Percentiles rank a stretch among this genome's conserved stretches.
Conservation (phyloP, 2,329 filamentous ascomycete genomes). For the Ascosphaera acerosa region DNA sequence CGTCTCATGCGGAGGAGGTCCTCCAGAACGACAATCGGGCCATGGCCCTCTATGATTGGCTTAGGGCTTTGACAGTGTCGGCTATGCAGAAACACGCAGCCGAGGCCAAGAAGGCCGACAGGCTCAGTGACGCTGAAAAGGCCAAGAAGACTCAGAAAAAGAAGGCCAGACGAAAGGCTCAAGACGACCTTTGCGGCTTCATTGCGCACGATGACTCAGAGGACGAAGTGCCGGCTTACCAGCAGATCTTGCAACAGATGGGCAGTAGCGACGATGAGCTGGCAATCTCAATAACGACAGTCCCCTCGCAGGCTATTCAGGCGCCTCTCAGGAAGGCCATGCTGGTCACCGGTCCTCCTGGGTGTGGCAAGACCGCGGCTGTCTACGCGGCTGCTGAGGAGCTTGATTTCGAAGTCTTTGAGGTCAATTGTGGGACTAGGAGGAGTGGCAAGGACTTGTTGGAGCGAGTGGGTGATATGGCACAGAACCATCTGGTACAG, state of each 20-base stretch:
- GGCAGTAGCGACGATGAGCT: slow-evolving; percentile 18
- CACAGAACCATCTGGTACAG: slow-evolving; percentile 72
- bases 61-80: slow-evolving; percentile 48
- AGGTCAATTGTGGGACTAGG: slow-evolving; percentile 66
- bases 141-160: slow-evolving; percentile 11
- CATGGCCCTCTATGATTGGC: slow-evolving; percentile 51
- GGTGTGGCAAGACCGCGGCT: slow-evolving; percentile 79
- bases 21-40: slow-evolving; percentile 51
- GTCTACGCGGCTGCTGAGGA: slow-evolving; percentile 84
- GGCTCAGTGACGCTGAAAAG: slow-evolving; percentile 8
- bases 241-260: slow-evolving; percentile 13
- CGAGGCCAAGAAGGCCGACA: slow-evolving; percentile 10
- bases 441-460: slow-evolving; percentile 73
- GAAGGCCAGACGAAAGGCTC: slow-evolving; percentile 40
- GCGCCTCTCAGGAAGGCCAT: slow-evolving; percentile 41
- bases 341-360: slow-evolving; percentile 69
- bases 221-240: slow-evolving; percentile 17
- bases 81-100: slow-evolving; percentile 39
- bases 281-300: slow-evolving; percentile 12
- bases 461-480: slow-evolving; percentile 91
- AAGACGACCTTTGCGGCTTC: slow-evolving; percentile 53
- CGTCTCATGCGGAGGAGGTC: slow-evolving; percentile 40
- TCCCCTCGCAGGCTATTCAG: slow-evolving; percentile 14
- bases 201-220: slow-evolving; percentile 34
- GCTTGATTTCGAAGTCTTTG: slow-evolving; percentile 78